These are phyloP conservation scores for Pseudomassariella vexata DNA, from an alignment of 2,329 filamentous ascomycete genomes.

Conservation along the genomic window DNA sequence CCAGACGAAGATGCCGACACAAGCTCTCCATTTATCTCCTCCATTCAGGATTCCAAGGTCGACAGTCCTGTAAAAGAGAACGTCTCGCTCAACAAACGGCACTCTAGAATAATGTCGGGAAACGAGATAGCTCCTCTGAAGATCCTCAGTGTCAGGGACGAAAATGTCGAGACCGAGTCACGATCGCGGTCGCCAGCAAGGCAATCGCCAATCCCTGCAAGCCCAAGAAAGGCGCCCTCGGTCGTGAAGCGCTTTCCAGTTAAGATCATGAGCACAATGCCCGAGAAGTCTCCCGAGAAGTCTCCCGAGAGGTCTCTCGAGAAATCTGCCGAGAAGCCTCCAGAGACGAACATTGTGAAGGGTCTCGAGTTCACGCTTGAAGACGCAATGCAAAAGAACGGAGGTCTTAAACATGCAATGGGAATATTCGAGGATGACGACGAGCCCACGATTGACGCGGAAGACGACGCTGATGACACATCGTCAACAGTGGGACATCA, in stretches of 20 bases:
- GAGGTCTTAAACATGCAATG: slow-evolving; percentile 52
- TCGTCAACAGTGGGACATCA: slow-evolving; percentile 23
- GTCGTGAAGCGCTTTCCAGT: slow-evolving; percentile 58
- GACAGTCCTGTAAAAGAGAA: slow-evolving; percentile 32
- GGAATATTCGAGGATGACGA: slow-evolving; percentile 54
- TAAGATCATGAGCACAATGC: slow-evolving; percentile 32
- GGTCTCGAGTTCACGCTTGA: slow-evolving; percentile 40
- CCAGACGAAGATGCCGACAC: slow-evolving; percentile 2
- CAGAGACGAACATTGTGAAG: slow-evolving; percentile 11
- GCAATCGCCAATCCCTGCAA: slow-evolving; percentile 14
- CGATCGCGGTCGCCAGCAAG: slow-evolving; percentile 8
- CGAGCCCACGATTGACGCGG: slow-evolving; percentile 24
- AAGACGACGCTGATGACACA: slow-evolving; percentile 22
- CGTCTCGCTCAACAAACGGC: slow-evolving; percentile 40
- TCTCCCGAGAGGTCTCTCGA: slow-evolving; percentile 11
- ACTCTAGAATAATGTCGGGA: slow-evolving; percentile 52
- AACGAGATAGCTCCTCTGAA: slow-evolving; percentile 52
- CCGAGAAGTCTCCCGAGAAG: slow-evolving; percentile 12
- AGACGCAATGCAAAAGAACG: slow-evolving; percentile 48
- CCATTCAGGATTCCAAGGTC: slow-evolving; percentile 6
- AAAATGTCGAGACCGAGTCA: slow-evolving; percentile 16
- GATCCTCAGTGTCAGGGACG: slow-evolving; percentile 34
- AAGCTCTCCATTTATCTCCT: slow-evolving; percentile 12
- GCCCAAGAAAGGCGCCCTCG: slow-evolving; percentile 36
- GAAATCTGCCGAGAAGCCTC: slow-evolving; percentile 10